Evolutionary conservation across 352 stramenopile genomes (phyloP).

Genomic region (Phytopythium chamaehyphon): DNA sequence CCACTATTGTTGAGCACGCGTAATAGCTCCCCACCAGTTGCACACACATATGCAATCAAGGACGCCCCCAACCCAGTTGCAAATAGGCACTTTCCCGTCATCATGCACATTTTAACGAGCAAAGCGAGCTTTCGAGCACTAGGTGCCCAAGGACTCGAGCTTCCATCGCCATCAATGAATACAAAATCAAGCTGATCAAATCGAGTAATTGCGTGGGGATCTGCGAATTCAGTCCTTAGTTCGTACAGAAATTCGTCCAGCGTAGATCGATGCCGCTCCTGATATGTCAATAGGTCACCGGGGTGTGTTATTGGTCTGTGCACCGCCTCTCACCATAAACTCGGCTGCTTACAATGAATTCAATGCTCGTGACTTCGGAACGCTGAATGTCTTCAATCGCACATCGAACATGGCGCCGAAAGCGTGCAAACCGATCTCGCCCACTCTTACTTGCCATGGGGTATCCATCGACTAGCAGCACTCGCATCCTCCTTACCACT

Average conservation of each 20-base stretch:
- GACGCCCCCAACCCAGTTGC: conserved; percentile 51
- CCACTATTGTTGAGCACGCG: conserved; percentile 61
- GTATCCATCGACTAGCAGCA: conserved; percentile 74
- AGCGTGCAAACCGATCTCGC: conserved; percentile 39
- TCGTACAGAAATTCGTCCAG: conserved; percentile 80
- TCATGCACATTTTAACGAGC: conserved; percentile 85
- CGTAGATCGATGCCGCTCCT: conserved; percentile 59
- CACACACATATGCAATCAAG: conserved; percentile 64
- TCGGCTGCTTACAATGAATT: conserved; percentile 44
- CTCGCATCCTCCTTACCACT: conserved; percentile 34
- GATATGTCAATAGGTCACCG: neutral
- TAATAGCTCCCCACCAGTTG: conserved; percentile 60
- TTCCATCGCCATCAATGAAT: conserved; percentile 67
- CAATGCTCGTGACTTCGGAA: conserved; percentile 53
- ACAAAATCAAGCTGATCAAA: conserved; percentile 84
- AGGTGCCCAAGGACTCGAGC: conserved; percentile 54
- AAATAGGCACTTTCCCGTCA: conserved; percentile 83
- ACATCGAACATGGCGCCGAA: conserved; percentile 42
- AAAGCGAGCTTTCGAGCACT: conserved; percentile 57
- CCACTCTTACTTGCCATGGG: conserved; percentile 34
- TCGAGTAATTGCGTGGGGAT: conserved; percentile 62
- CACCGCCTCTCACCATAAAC: conserved; percentile 4
- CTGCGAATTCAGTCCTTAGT: conserved; percentile 59
- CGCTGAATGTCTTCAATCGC: conserved; percentile 56
- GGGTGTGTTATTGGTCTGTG: no score